These are phyloP conservation scores for Diaporthe sp. DNA, from an alignment of 2,329 filamentous ascomycete species.

Conservation along the genomic window DNA sequence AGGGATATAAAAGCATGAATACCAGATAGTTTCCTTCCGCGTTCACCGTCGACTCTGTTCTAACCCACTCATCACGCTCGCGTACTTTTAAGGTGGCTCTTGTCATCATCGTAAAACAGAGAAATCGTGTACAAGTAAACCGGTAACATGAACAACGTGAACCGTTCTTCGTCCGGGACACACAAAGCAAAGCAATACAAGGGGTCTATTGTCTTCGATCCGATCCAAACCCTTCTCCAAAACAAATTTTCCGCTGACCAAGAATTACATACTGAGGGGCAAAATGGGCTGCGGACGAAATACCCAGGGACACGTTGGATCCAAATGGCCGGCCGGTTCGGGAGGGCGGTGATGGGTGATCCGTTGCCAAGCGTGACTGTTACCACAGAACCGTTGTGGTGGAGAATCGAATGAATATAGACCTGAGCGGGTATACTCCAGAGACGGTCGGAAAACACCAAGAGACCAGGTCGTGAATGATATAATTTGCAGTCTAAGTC, in stretches of 20 bases:
- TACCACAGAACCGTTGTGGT: background rate
- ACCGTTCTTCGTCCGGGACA: background rate
- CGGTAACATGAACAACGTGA: background rate
- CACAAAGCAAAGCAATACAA: conserved; percentile 12
- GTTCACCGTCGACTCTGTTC: background rate
- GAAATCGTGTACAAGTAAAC: conserved; percentile 5
- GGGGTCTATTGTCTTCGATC: conserved; percentile 1
- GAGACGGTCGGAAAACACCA: conserved; percentile 8
- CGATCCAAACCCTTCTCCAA: background rate
- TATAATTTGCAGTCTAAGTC: conserved; percentile 36
- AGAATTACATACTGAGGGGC: conserved; percentile 5
- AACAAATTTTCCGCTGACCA: background rate
- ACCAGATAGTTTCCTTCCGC: background rate
- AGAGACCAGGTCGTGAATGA: conserved; percentile 24
- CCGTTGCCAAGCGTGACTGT: background rate
- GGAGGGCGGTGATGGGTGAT: background rate
- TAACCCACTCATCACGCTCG: conserved; percentile 2
- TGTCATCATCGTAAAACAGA: conserved; percentile 25
- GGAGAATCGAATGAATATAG: conserved; percentile 17
- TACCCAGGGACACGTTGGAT: background rate
- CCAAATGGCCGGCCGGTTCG: background rate
- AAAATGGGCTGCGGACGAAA: background rate
- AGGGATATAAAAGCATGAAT: background rate
- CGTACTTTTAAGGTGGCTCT: conserved; percentile 15
- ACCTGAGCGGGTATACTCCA: background rate